Evolutionary conservation across 768 basidiomycete genomes (phyloP), one percentile per base, ranked within the genome.

Genomic region (Boletus tomentosulus): DNA sequence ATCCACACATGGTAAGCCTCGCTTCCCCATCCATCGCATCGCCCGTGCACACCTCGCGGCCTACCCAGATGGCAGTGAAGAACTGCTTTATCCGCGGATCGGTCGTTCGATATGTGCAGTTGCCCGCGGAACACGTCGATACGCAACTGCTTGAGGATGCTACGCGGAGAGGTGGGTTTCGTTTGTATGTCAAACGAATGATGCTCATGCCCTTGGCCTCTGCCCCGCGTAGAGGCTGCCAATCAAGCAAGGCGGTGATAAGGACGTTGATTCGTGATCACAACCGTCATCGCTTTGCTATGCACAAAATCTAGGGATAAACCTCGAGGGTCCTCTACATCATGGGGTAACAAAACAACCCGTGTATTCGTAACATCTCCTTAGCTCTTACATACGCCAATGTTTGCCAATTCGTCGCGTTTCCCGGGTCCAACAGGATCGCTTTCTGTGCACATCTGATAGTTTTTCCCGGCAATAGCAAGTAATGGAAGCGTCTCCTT

Each of bases 71-170:
- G 86, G 94, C 96, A 0, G 94, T 99, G 41, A 96, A 95, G 76
- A 98, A 98, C 71, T 97, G 94, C 70, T 99, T 99, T 68, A 99
- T 99, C 63, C 87, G 97, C 41, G 97, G 97, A 58, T 96, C 93
- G 16, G 97, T 98, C 13, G 95, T 99, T 49, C 88, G 97, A 60
- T 99, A 99, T 65, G 97, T 98, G n/a, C 92, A 96, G 67, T 78
- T 99, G 51, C 92, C 93, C 3, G 84, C 91, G 27, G 87, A 90
- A 58, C 89, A 89, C 56, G 92, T 99, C 54, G 97, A 99, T 71
- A 97, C 93, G 2, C 93, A 95, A 61, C 72, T 98, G 48, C 70
- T 99, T 38, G 96, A 99, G 73, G 96, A 99, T 69, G 96, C 96
- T 30, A 98, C 96, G 35, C 78, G 97, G 68, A 78, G 96, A 84